Evolutionary conservation across 2,329 filamentous ascomycete genomes (phyloP).

Genomic region (Cercospora nicotianae): DNA sequence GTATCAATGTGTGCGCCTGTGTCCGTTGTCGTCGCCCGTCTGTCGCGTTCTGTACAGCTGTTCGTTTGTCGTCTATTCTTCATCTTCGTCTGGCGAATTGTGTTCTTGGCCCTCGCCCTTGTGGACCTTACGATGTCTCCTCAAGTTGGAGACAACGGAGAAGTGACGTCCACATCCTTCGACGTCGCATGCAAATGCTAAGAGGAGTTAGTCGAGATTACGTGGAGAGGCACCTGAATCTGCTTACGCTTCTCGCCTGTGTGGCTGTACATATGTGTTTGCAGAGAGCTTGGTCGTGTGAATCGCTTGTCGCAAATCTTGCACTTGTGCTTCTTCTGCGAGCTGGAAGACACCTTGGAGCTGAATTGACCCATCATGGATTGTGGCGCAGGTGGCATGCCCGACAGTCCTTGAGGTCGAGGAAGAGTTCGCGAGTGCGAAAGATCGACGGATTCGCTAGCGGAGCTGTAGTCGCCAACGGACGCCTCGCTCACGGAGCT

Average conservation of each 20-base stretch:
- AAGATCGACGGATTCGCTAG: slow-evolving; percentile 79
- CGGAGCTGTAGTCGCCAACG: slow-evolving; percentile 90
- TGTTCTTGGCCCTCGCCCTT: slow-evolving; percentile 63
- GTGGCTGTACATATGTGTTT: slow-evolving; percentile 98
- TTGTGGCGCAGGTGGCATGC: slow-evolving; percentile 77
- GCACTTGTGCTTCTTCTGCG: slow-evolving; percentile 99
- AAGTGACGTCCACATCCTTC: slow-evolving; percentile 95
- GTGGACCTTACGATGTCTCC: slow-evolving; percentile 94
- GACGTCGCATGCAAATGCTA: slow-evolving; percentile 91
- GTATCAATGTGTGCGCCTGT: slow-evolving; percentile 18
- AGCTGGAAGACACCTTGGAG: slow-evolving; percentile 91
- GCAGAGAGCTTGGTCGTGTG: slow-evolving; percentile 87
- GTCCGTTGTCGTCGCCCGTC: neutral
- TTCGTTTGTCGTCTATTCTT: slow-evolving; percentile 28
- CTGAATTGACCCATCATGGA: slow-evolving; percentile 99
- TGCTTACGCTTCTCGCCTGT: slow-evolving; percentile 95
- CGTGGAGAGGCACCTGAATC: neutral
- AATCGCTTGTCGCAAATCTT: slow-evolving; percentile 98
- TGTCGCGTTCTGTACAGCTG: slow-evolving; percentile 21
- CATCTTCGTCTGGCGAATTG: slow-evolving; percentile 51
- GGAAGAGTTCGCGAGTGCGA: slow-evolving; percentile 80
- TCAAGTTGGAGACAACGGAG: slow-evolving; percentile 93
- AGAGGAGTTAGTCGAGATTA: slow-evolving; percentile 12
- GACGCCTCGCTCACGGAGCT: slow-evolving; percentile 79
- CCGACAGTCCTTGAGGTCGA: slow-evolving; percentile 67